These are phyloP conservation scores for Saccharomycopsis javanensis DNA, from an alignment of 805 yeast genomes.

Conservation along the genomic window DNA sequence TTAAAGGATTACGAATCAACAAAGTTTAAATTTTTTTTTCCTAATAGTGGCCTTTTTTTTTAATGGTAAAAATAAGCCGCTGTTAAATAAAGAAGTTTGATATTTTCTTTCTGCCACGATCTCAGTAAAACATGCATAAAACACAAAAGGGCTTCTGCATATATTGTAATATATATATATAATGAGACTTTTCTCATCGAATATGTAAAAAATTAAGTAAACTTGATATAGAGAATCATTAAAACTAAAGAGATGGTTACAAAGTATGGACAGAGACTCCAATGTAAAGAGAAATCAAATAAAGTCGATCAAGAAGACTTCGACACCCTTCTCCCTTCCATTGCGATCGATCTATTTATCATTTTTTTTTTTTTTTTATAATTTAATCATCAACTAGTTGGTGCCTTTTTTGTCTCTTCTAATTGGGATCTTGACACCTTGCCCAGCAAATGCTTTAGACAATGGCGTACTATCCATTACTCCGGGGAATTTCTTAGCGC, in stretches of 20 bases:
- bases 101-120: background rate
- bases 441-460: conserved; percentile 33
- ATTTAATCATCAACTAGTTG: conserved; percentile 5
- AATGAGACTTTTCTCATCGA: no score
- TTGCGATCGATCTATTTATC: no score
- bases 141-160: background rate
- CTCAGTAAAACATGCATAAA: background rate
- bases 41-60: background rate
- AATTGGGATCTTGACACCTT: conserved; percentile 35
- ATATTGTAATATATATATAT: background rate
- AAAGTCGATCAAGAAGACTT: background rate
- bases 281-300: no score
- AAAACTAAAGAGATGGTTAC: no score
- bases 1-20: background rate
- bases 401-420: conserved; percentile 26
- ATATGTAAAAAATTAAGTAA: no score
- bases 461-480: conserved; percentile 33
- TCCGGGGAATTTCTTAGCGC: conserved; percentile 38
- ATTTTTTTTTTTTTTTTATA: no score
- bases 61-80: background rate
- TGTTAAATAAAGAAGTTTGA: background rate
- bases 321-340: no score
- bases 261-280: no score
- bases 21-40: background rate
- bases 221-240: no score